phyloP scores from a whole-genome alignment of 176 grass and related monocot species.

The Oryza glumipatula region DNA sequence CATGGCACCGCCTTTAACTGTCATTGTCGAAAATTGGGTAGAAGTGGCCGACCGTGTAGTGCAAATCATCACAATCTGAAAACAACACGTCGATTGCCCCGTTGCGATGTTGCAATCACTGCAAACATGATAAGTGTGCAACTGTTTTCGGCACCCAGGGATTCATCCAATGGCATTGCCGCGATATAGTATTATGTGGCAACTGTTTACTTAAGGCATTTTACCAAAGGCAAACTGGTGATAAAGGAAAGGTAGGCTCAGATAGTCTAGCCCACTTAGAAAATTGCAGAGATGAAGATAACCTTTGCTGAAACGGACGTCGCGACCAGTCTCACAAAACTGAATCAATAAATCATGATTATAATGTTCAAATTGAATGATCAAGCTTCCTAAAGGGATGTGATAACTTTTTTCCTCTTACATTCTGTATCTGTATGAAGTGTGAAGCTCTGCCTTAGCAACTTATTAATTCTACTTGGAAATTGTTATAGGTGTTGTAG shows the following conservation, averaged over 20 bases:
- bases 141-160: not conserved
- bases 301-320: not conserved
- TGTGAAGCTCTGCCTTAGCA: not conserved
- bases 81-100: not conserved
- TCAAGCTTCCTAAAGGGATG: not conserved
- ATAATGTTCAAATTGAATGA: not conserved
- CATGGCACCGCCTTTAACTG: not conserved
- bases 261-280: not conserved
- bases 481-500: not conserved
- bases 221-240: not conserved
- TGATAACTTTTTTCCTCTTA: not conserved
- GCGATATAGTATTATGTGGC: not conserved
- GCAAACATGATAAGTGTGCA: not conserved
- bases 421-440: not conserved
- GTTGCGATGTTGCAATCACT: not conserved
- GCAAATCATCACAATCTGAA: not conserved
- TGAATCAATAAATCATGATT: not conserved
- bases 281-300: not conserved
- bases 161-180: not conserved
- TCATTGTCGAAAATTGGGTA: not conserved
- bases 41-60: not conserved
- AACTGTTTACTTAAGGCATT: not conserved
- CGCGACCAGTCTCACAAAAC: not conserved
- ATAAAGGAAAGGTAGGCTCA: not conserved
- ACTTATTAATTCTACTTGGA: not conserved